Conservation (phyloP, 208 protist genomes). For the Acanthamoeba castellanii region DNA sequence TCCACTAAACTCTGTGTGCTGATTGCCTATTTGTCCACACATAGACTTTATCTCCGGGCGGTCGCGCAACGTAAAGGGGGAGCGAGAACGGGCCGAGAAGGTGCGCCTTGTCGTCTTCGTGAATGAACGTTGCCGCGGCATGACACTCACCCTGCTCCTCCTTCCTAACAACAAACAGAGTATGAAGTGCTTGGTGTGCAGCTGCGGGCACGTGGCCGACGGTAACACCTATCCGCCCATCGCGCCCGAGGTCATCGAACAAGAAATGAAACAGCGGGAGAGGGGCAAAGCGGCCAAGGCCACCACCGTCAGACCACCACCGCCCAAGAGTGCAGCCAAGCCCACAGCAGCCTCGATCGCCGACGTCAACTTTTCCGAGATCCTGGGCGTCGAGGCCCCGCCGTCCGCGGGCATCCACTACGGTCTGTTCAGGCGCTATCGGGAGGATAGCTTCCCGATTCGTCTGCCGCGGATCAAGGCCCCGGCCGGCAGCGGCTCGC, state of each 20-base stretch:
- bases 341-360: neutral
- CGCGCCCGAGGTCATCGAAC: neutral
- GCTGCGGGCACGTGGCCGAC: neutral
- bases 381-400: neutral
- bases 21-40: neutral
- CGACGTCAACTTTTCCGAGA: neutral
- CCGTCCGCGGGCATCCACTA: neutral
- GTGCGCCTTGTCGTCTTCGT: neutral
- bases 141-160: neutral
- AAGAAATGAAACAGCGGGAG: neutral
- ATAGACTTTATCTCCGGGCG: neutral
- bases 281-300: neutral
- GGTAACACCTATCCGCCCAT: neutral
- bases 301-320: neutral
- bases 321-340: neutral
- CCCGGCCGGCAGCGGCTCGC: too few relatives aligned
- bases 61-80: neutral
- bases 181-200: neutral
- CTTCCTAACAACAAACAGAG: neutral
- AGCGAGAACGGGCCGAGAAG: too few relatives aligned
- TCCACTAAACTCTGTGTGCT: neutral
- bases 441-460: neutral
- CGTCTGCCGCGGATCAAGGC: neutral
- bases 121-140: neutral
- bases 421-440: slow-evolving; percentile 4